Base-by-base conservation (phyloP, 345 rosid genomes). In the Ceriops decandra region DNA sequence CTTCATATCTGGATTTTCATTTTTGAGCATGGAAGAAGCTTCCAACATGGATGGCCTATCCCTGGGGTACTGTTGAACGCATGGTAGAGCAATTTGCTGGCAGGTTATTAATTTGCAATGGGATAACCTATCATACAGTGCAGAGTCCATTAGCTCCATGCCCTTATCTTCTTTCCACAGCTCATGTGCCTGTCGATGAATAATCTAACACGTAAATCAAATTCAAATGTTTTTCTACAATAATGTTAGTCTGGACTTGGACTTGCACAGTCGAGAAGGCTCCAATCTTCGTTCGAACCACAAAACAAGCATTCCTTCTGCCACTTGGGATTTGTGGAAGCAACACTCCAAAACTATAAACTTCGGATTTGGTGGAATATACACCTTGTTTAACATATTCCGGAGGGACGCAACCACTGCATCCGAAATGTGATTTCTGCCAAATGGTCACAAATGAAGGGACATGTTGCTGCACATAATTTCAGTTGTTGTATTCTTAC, bases 261-360 rank as follows among this genome's bases (percentile, higher is more conserved):
- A 7, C 82, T 82, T 64, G 72, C 88, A 63, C 64, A 58, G 65
- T 80, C 80, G 0, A 82, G 67, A 31, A 52, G 24, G 56, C 4
- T 52, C 56, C 20, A 21, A 52, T 79, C 70, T 66, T 74, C 72
- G 6, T 52, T 7, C 4, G 26, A 15, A 20, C 85, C 83, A 16
- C 72, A 77, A 21, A 11, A 19, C 65, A 52, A n/a, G 28, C 26
- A 57, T 46, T 83, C 52, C 72, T 83, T 81, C 60, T 76, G 60
- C 87, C 74, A 36, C 83, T 66, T 11, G 81, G 74, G 31, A 81
- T 79, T 64, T 83, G 85, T 62, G 81, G 69, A 52, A 83, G 78
- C 9, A 83, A 64, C 47, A 83, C 81, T 33, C 87, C 85, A 5
- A 79, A 83, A 68, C 87, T 83, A 51, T 76, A 83, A 36, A 83